These are phyloP conservation scores for Miscanthus lutarioriparius DNA, from an alignment of 176 grass and related monocot species.

Conservation along the genomic window DNA sequence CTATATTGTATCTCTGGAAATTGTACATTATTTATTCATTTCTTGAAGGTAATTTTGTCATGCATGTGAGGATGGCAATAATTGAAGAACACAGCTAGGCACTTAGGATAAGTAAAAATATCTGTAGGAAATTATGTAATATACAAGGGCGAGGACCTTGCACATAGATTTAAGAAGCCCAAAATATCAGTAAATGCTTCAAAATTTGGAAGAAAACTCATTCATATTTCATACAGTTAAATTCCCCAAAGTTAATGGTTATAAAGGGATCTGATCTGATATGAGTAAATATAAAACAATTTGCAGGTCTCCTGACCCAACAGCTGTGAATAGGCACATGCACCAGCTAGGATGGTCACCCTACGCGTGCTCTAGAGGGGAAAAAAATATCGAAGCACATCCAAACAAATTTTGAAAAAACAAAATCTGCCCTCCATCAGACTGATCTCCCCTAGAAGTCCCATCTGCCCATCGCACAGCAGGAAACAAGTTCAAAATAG, in stretches of 20 bases:
- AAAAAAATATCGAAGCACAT: not conserved
- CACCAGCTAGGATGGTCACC: conserved; percentile 21
- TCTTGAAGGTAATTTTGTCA: conserved; percentile 3
- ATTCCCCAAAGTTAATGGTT: not conserved
- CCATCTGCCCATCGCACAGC: not conserved
- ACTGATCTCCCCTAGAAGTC: not conserved
- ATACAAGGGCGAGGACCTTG: not conserved
- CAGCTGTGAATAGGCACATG: conserved; percentile 1
- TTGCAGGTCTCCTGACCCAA: not conserved
- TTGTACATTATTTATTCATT: conserved; percentile 6
- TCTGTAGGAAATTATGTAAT: not conserved
- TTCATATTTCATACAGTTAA: not conserved
- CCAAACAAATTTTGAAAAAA: not conserved
- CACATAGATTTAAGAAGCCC: not conserved
- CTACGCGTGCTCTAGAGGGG: conserved; percentile 10
- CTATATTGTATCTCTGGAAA: conserved; percentile 19
- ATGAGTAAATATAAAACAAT: conserved; percentile 12
- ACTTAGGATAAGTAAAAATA: not conserved
- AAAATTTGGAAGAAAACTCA: not conserved
- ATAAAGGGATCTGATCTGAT: not conserved
- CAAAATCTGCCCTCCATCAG: not conserved
- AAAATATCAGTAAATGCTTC: not conserved
- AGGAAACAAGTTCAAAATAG: not conserved
- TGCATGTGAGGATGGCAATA: conserved; percentile 31
- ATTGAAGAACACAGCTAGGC: conserved; percentile 9